These are phyloP conservation scores for Linnemannia schmuckeri DNA, from an alignment of 192 early-diverging fungal genomes.

Conservation along the genomic window DNA sequence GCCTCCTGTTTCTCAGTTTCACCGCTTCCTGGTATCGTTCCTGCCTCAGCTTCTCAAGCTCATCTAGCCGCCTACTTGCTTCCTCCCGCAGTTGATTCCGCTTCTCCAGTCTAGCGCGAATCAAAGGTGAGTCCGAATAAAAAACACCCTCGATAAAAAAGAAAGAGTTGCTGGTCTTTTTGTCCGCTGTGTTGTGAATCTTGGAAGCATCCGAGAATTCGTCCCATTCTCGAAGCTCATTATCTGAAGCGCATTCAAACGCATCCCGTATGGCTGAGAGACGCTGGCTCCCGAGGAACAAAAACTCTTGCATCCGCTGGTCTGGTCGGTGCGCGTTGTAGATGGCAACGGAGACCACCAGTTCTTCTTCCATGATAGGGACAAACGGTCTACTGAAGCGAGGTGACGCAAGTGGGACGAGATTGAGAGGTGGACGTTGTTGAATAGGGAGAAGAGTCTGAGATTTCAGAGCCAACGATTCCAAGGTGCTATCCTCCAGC, in stretches of 20 bases:
- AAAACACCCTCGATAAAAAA: constrained; percentile 84
- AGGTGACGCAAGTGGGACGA: neutral
- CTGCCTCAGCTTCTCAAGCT: neutral
- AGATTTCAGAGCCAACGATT: constrained; percentile 7
- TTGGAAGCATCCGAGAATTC: constrained; percentile 23
- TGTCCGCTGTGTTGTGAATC: constrained; percentile 61
- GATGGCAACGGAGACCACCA: constrained; percentile 73
- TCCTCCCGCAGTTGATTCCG: constrained; percentile 18
- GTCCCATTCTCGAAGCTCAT: constrained; percentile 61
- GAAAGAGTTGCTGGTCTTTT: constrained; percentile 74
- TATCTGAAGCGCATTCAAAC: constrained; percentile 79
- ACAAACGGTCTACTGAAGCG: neutral
- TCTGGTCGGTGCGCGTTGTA: constrained; percentile 69
- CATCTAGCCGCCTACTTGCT: neutral
- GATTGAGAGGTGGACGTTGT: constrained; percentile 33
- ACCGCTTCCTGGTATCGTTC: constrained; percentile 1
- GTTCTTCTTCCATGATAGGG: constrained; percentile 34
- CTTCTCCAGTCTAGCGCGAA: constrained; percentile 56
- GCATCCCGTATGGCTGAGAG: constrained; percentile 77
- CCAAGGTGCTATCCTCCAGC: constrained; percentile 26
- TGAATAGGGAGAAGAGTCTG: constrained; percentile 19
- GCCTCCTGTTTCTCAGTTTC: neutral
- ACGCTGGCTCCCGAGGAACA: constrained; percentile 77
- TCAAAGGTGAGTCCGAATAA: constrained; percentile 77
- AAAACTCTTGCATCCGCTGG: constrained; percentile 70